These are phyloP conservation scores for Cercospora berteroae DNA, from an alignment of 2,329 filamentous ascomycete genomes.

Conservation along the genomic window DNA sequence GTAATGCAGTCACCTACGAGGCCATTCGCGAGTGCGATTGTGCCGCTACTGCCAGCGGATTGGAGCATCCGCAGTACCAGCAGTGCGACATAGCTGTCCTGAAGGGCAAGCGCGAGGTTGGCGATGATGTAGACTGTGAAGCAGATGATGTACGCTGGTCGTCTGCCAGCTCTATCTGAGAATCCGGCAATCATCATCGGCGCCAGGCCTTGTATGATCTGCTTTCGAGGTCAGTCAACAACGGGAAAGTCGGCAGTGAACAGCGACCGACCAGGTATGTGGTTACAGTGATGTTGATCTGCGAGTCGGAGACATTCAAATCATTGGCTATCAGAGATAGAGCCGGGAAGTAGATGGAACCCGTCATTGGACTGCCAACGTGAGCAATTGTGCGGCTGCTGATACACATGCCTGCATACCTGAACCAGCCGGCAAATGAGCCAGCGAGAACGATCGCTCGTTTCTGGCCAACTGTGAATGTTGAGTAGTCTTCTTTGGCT, in stretches of 20 bases:
- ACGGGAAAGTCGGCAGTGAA: background rate
- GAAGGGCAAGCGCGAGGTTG: conserved; percentile 39
- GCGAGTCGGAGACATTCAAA: conserved; percentile 43
- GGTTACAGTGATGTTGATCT: conserved; percentile 53
- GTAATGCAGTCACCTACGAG: conserved; percentile 71
- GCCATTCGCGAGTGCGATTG: conserved; percentile 68
- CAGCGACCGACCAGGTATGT: conserved; percentile 45
- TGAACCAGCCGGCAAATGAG: conserved; percentile 32
- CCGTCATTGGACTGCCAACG: conserved; percentile 34
- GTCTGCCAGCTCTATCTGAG: conserved; percentile 34
- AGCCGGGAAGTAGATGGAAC: conserved; percentile 43
- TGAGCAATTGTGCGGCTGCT: background rate
- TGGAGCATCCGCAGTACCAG: conserved; percentile 63
- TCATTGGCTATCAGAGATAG: conserved; percentile 39
- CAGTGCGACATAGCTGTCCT: conserved; percentile 45
- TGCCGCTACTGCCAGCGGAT: conserved; percentile 64
- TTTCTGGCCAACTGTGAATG: conserved; percentile 36
- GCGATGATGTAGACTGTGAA: conserved; percentile 38
- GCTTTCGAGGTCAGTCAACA: background rate
- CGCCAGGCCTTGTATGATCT: conserved; percentile 36
- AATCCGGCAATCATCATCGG: conserved; percentile 37
- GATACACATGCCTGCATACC: background rate
- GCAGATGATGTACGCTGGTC: conserved; percentile 37
- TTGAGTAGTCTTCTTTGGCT: conserved; percentile 31
- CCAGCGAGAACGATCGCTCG: conserved; percentile 33